Evolutionary conservation across 805 yeast species (phyloP).

Genomic region (Zygosaccharomyces gambellarensis): DNA sequence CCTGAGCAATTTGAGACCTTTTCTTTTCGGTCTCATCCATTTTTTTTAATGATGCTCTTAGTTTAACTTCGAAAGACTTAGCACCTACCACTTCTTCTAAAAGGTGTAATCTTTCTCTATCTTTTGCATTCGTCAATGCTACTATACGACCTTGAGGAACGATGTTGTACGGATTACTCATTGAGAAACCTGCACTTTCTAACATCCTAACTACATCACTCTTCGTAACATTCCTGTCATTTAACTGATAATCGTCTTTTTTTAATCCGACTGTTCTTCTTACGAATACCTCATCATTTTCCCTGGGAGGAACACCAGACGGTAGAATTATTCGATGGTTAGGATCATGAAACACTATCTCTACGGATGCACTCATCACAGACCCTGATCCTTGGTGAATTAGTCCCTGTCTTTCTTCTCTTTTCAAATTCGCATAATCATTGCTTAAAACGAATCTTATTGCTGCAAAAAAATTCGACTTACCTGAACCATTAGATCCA

Average conservation of each 20-base stretch:
- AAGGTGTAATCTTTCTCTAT: conserved; percentile 68
- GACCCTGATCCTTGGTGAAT: conserved; percentile 90
- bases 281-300: conserved; percentile 61
- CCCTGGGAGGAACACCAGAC: conserved; percentile 30
- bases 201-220: conserved; percentile 74
- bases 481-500: conserved; percentile 95
- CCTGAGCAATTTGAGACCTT: conserved; percentile 66
- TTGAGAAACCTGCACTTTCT: conserved; percentile 89
- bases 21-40: conserved; percentile 70
- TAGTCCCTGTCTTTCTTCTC: conserved; percentile 81
- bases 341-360: conserved; percentile 75
- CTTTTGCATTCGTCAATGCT: conserved; percentile 82
- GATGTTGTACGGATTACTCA: conserved; percentile 87
- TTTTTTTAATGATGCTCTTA: conserved; percentile 73
- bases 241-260: conserved; percentile 85
- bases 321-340: conserved; percentile 71
- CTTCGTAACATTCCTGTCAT: conserved; percentile 72
- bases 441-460: conserved; percentile 88
- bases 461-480: conserved; percentile 93
- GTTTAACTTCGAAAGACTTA: conserved; percentile 75
- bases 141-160: conserved; percentile 96
- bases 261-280: conserved; percentile 90
- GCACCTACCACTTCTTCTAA: conserved; percentile 96
- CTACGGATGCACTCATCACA: conserved; percentile 89
- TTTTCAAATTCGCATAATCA: conserved; percentile 74